Base-by-base conservation (phyloP, 2,329 filamentous ascomycete species). In the Trichoderma cornu-damae region DNA sequence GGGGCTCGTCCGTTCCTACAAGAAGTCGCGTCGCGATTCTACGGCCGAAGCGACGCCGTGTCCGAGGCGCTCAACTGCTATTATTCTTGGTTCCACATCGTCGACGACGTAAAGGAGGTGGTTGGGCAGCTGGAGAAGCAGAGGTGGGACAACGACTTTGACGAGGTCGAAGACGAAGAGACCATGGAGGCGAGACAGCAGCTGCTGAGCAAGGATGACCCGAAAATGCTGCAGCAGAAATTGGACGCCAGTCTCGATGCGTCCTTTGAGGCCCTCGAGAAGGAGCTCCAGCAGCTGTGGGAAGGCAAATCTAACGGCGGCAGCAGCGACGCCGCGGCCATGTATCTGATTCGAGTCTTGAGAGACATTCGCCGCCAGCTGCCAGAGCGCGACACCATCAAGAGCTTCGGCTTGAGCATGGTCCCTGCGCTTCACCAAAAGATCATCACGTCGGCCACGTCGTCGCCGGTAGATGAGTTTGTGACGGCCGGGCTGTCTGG, bases 131-230 rank as follows among this genome's bases (percentile, higher is more conserved):
- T 94, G 64, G 82, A 78, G 60, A 80, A 81, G 46, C 83, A 86
- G 62, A 81, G 84, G 57, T 92, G 89, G 88, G 87, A 92, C 61
- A 86, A 89, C 56, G 87, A 89, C 60, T 78, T 85, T 26, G 84
- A 87, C 50, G 83, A 88, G 50, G 83, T 90, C 38, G 87, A 90
- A 59, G 87, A 90, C 59, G 88, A 92, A 61, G 79, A 88, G 54
- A 83, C 80, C 1, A 80, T 88, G 18, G 85, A 89, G 60, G 78
- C 78, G 16, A 79, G 86, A 32, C 86, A 90, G 63, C 79, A 80
- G 35, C 70, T 85, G 0, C 77, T 96, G 11, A 90, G 86, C 69
- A 83, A 83, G 52, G 84, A 93, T 32, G 89, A 94, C 63, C 86
- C 88, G 0, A 75, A 78, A 38, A 70, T 80, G 61, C 72, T 94